Base-by-base conservation (phyloP, 768 basidiomycete species). In the Naganishia vishniacii region DNA sequence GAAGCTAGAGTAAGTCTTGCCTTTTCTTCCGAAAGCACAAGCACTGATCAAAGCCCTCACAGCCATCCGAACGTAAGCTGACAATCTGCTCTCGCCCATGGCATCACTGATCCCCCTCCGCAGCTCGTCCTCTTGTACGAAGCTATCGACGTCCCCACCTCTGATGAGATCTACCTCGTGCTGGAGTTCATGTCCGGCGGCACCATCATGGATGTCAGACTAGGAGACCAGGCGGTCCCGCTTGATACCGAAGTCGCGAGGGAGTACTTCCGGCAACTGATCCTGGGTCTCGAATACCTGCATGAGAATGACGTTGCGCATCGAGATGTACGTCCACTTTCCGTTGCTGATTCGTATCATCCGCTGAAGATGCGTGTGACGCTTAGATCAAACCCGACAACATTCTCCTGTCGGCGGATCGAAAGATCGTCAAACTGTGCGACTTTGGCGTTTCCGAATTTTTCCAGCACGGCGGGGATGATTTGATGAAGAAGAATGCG, bases 391-490 rank as follows among this genome's bases (percentile, higher is more conserved):
- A 78, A 66, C 76, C 77, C 20, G 77, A 78, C 48, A 78, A 78
- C 62, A 69, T 78, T 44, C 67, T 78, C 8, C 64, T 77, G 4
- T 73, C 74, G 7, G 68, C 64, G 6, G 73, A 77, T 62, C 64
- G 66, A 6, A 41, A 70, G 42, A 64, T 65, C 2, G 76, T 76
- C 62, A 78, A 78, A 61, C 62, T 78, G 25, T 78, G 77, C 62
- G 77, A 78, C 62, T 78, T 78, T 67, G 77, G 77, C 25, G 77
- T 78, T 1, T 75, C 74, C 15, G 76, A 78, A 59, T 75, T 77
- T 74, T 78, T 78, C 48, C 64, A 63, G 23, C 41, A 61, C 6
- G 76, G 73, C 6, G 51, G 51, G 4, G 77, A 78, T 58, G 75
- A 76, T 63, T 48, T 69, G 49, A 71, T 78, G 53, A 74, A 71